Conservation (phyloP, 108 stramenopile genomes). For the Pelagomonas calceolata region DNA sequence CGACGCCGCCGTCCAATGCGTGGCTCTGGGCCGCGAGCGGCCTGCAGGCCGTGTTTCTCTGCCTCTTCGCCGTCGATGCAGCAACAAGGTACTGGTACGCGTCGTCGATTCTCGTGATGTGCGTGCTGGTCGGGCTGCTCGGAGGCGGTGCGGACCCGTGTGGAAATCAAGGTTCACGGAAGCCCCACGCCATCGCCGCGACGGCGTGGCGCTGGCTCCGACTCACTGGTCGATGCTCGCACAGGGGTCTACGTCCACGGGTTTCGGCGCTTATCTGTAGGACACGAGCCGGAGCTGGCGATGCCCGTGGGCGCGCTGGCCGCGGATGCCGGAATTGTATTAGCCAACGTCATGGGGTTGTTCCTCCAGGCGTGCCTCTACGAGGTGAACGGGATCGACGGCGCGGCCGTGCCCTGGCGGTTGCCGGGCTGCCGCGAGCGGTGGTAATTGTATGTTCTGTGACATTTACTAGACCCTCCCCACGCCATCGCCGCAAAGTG, state of each 20-base stretch:
- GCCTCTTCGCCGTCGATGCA: conserved; percentile 46
- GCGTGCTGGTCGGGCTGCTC: conserved; percentile 53
- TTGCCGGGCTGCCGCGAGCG: too few relatives aligned
- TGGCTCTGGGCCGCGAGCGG: conserved; percentile 58
- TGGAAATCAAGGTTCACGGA: too few relatives aligned
- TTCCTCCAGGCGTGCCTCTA: conserved; percentile 65
- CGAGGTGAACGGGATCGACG: conserved; percentile 41
- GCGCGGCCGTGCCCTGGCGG: conserved; percentile 27
- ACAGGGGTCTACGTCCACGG: conserved; percentile 67
- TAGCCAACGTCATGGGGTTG: conserved; percentile 53
- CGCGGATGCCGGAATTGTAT: conserved; percentile 49
- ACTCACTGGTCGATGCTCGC: too few relatives aligned
- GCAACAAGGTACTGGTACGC: conserved; percentile 21
- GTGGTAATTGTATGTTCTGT: too few relatives aligned
- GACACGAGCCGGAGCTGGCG: conserved; percentile 45
- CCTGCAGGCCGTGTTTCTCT: conserved; percentile 48
- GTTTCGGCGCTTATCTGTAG: conserved; percentile 7
- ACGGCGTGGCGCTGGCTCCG: too few relatives aligned
- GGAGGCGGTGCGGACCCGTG: too few relatives aligned
- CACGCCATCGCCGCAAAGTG: too few relatives aligned
- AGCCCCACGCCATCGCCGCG: too few relatives aligned
- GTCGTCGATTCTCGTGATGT: conserved; percentile 21
- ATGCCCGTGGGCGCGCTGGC: conserved; percentile 53
- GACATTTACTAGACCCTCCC: too few relatives aligned
- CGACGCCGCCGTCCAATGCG: conserved; percentile 20